Conservation (phyloP, 129 eudicot species). For the Artemisia argyi region DNA sequence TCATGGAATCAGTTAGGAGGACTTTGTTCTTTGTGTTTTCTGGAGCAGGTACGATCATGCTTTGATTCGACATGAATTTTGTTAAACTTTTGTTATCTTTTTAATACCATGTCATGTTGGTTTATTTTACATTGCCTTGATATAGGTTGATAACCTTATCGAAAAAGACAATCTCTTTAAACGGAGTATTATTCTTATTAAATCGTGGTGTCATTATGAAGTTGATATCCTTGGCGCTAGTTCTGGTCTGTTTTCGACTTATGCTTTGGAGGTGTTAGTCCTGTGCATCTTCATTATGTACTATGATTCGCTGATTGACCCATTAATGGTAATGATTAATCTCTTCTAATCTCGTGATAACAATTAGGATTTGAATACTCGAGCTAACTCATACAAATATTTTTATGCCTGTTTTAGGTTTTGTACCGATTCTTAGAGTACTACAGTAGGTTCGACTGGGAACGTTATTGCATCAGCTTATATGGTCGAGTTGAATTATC, state of each 20-base stretch:
- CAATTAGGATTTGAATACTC: not conserved
- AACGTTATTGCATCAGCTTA: constrained; percentile 57
- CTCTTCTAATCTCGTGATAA: not conserved
- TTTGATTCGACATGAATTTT: constrained; percentile 8
- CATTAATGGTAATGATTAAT: constrained; percentile 58
- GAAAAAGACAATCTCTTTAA: constrained; percentile 79
- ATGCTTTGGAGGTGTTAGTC: constrained; percentile 80
- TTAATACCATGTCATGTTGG: not conserved
- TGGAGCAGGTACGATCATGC: constrained; percentile 66
- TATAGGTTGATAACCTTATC: constrained; percentile 75
- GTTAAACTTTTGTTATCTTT: not conserved
- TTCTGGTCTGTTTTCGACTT: constrained; percentile 85
- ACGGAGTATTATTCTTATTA: constrained; percentile 78
- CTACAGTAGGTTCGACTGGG: constrained; percentile 81
- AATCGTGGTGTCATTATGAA: constrained; percentile 92
- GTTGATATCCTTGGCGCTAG: constrained; percentile 78
- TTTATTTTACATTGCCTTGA: constrained; percentile 1
- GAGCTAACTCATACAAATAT: too few relatives aligned
- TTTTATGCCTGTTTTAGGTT: constrained; percentile 41
- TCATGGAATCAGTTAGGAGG: constrained; percentile 95
- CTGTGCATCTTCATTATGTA: constrained; percentile 65
- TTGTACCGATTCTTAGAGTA: constrained; percentile 73
- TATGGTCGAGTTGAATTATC: constrained; percentile 60
- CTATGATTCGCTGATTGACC: constrained; percentile 52
- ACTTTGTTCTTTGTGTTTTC: constrained; percentile 80